Evolutionary conservation across 805 yeast species (phyloP), one percentile per base, ranked within the genome.

Genomic region (Lachancea cidri): DNA sequence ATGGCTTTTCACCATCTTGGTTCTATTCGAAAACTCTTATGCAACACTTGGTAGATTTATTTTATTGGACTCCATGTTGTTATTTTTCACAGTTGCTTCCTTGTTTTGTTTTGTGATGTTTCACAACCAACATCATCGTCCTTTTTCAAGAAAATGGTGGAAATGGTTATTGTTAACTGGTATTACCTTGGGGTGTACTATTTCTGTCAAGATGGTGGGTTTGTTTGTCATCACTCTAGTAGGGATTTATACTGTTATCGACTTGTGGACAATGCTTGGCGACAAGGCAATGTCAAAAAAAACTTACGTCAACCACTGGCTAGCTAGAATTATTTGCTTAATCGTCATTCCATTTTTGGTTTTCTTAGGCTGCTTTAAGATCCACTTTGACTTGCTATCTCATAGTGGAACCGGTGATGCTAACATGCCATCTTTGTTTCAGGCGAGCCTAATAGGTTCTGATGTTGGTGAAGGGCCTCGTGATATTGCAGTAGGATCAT

Each of bases 331-430:
- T 29, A 38, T 73, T 7, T 66, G 81, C 9, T 68, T 93, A 55
- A 86, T 93, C 32, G 33, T 83, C 1, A 61, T 87, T 15, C 98
- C 98, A 2, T 56, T 80, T 20, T 22, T 71, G 22, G 76, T 91
- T 17, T 93, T 86, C 56, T 58, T 85, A 55, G 80, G 77, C 54
- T 88, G 97, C 95, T 93, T 91, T 67, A 87, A 81, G 68, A 72
- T 89, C 40, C 99, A 93, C 66, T 93, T 93, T 66, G 74, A 78
- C 22, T 75, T 93, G 18, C 74, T 93, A 55, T 74, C 67, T 52
- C 81, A 76, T 53, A 76, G 94, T 1, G 98, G 98, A 15, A 80
- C 96, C 0, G 98, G 98, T 32, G 96, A 91, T 62, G 84, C 94
- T 2, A 81, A 93, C 39, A 86, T 93, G 68, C 81, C 93, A 14